A percentile compares a stretch with the other conserved stretches of the same genome.
phyloP scores from a whole-genome alignment of 2,329 filamentous ascomycete species.

The Volutella citrinella region DNA sequence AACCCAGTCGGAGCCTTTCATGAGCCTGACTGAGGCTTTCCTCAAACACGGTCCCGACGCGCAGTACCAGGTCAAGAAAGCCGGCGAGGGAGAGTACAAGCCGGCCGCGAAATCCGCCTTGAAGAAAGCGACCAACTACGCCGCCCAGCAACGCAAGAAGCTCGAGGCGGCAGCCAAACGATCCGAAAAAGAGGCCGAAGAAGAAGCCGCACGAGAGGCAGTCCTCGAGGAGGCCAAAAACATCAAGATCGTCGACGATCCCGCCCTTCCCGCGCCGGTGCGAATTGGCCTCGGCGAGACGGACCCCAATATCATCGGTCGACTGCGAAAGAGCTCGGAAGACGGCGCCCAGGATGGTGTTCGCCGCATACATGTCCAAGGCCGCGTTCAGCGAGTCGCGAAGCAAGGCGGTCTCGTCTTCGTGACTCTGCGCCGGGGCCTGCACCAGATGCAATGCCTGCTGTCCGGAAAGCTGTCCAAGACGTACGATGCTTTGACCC shows the following conservation, averaged over 20 bases:
- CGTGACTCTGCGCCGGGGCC: slow-evolving; percentile 78
- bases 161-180: slow-evolving; percentile 21
- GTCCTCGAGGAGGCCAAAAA: slow-evolving; percentile 27
- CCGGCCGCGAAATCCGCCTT: slow-evolving; percentile 25
- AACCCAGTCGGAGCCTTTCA: slow-evolving; percentile 72
- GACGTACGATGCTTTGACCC: slow-evolving; percentile 85
- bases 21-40: slow-evolving; percentile 75
- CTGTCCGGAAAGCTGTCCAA: slow-evolving; percentile 69
- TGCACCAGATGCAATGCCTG: slow-evolving; percentile 63
- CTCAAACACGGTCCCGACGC: slow-evolving; percentile 39
- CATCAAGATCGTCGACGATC: slow-evolving; percentile 52
- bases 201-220: slow-evolving; percentile 18
- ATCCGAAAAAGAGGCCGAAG: slow-evolving; percentile 23
- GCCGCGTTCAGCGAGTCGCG: slow-evolving; percentile 77
- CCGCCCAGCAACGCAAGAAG: slow-evolving; percentile 26
- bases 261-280: slow-evolving; percentile 68
- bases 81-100: slow-evolving; percentile 25
- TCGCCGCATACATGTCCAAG: slow-evolving; percentile 68
- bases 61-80: slow-evolving; percentile 44
- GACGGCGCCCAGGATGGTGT: slow-evolving; percentile 20
- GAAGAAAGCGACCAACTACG: slow-evolving; percentile 25
- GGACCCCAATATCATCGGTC: slow-evolving; percentile 26
- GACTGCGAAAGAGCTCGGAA: slow-evolving; percentile 32
- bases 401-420: slow-evolving; percentile 84
- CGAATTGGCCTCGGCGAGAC: slow-evolving; percentile 67